Conservation (phyloP, 441 rosid genomes). For the Pelargonium fulgidum region DNA sequence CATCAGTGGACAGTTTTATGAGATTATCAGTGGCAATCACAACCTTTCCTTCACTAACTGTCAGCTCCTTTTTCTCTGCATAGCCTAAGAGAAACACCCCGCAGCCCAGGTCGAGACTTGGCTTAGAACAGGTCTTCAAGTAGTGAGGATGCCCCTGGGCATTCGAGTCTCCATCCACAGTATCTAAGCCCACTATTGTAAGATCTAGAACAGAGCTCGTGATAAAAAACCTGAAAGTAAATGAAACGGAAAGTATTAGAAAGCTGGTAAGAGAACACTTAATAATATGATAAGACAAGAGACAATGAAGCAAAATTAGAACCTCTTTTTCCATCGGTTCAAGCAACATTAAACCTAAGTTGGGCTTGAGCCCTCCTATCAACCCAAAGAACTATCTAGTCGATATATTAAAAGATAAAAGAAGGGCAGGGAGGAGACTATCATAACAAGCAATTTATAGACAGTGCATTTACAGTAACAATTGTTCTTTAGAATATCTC, state of each 20-base stretch:
- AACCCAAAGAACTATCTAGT: background rate
- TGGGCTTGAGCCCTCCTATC: background rate
- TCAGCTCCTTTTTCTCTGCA: slow-evolving; percentile 48
- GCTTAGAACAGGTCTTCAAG: slow-evolving; percentile 74
- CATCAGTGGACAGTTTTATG: slow-evolving; percentile 76
- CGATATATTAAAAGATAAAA: background rate
- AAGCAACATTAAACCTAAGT: background rate
- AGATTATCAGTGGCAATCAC: slow-evolving; percentile 91
- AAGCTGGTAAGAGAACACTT: background rate
- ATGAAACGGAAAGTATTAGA: slow-evolving; percentile 14
- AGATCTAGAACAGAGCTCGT: slow-evolving; percentile 88
- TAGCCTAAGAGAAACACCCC: slow-evolving; percentile 70
- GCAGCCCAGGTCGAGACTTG: slow-evolving; percentile 69
- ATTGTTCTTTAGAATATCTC: too few relatives aligned
- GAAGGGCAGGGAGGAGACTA: background rate
- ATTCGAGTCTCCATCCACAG: slow-evolving; percentile 60
- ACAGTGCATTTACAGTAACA: too few relatives aligned
- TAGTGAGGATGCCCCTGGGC: slow-evolving; percentile 64
- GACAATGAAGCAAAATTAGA: too few relatives aligned
- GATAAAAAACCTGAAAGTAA: slow-evolving; percentile 74
- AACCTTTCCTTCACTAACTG: slow-evolving; percentile 82
- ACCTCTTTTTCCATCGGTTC: background rate
- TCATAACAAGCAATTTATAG: background rate
- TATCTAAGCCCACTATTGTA: slow-evolving; percentile 77
- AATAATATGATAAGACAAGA: too few relatives aligned